Evolutionary conservation across 2,329 filamentous ascomycete genomes (phyloP), one percentile per base, ranked within the genome.

Genomic region (Penicillium sclerotiorum): DNA sequence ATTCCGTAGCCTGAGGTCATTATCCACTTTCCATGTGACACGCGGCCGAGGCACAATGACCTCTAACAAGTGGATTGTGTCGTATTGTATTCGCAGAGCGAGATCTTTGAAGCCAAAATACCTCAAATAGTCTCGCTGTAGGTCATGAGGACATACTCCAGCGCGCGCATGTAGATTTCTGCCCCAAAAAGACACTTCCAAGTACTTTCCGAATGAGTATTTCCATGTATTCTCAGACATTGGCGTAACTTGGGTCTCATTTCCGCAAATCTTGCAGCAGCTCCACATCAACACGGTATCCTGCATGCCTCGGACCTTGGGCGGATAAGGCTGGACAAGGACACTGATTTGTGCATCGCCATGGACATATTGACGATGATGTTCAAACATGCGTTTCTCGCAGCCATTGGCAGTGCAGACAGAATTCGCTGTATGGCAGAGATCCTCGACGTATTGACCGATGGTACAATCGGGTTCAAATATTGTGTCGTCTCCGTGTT

Each of bases 161-260:
- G 87, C 85, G 82, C 85, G 60, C 86, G 84, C 65, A 58, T 86
- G 88, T 41, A 97, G 75, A 30, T 90, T 88, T 35, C 84, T 88
- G 64, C 92, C 93, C 92, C 93, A 99, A 70, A 97, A 97, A 2
- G 92, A 91, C 15, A 99, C 78, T 71, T 99, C 94, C n/a, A 99
- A 79, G 64, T 97, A 99, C 71, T 99, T 99, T 9, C 90, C 94
- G 64, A 99, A 95, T 0, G 94, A 99, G 69, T 99, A 99, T 68
- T 95, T 96, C 89, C 91, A 99, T 0, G 92, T 95, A 62, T 85
- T 91, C 49, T 91, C 86, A 1, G 93, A 96, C 90, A 99, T 96
- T 25, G 87, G 86, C 58, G 89, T 88, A 40, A 92, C 86, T 32
- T 90, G 89, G 0, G 93, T 95, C 67, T 97, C 92, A 58, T 90